phyloP scores from a whole-genome alignment of 1,139 yeast species.

The Saccharomycopsis phalli region DNA sequence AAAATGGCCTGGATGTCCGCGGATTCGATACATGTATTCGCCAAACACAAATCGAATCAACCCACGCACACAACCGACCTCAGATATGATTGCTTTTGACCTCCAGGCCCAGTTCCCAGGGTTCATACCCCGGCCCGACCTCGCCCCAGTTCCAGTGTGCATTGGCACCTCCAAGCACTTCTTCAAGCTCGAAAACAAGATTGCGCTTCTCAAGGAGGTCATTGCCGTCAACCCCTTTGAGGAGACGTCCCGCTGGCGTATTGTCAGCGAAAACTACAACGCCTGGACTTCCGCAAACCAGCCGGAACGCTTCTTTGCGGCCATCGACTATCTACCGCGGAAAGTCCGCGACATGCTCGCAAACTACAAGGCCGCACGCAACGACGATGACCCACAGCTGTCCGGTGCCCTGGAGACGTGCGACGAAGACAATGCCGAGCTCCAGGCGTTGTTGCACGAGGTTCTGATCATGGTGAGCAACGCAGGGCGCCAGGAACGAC shows the following conservation, averaged over 20 bases:
- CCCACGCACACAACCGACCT: conserved; percentile 1
- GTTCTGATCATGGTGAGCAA: conserved; percentile 15
- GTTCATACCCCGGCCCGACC: neutral
- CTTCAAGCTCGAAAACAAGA: conserved; percentile 20
- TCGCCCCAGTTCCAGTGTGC: conserved; percentile 15
- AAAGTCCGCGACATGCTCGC: conserved; percentile 20
- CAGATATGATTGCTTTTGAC: neutral
- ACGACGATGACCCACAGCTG: conserved; percentile 3
- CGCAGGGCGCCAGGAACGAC: conserved; percentile 11
- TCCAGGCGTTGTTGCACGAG: conserved; percentile 12
- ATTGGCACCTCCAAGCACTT: conserved; percentile 19
- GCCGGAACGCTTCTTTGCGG: conserved; percentile 20
- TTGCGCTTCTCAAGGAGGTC: conserved; percentile 20
- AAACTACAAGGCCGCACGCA: conserved; percentile 13
- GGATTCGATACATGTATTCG: conserved; percentile 3
- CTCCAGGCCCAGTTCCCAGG: no score
- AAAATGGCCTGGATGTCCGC: no score
- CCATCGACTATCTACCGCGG: conserved; percentile 20
- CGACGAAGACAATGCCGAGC: conserved; percentile 18
- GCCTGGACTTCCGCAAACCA: conserved; percentile 20
- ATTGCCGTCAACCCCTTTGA: conserved; percentile 18
- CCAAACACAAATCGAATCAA: conserved; percentile 4
- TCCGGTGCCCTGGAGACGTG: conserved; percentile 1
- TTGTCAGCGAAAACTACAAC: conserved; percentile 19
- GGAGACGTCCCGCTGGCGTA: conserved; percentile 16